Evolutionary conservation across 192 early-diverging fungal genomes (phyloP).

Genomic region (Chytriomyces confervae): DNA sequence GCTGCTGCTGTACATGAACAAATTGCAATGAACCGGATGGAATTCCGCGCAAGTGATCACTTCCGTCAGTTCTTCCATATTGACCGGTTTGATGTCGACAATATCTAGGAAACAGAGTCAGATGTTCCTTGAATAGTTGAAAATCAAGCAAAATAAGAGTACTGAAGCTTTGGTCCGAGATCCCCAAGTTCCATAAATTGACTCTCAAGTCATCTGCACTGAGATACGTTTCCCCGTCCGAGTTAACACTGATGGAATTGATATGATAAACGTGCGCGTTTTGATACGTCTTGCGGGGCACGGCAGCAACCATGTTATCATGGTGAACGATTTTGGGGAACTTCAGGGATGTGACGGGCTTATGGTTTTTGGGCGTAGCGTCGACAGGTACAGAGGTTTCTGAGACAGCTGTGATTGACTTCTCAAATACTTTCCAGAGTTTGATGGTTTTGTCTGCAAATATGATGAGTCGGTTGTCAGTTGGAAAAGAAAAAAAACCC

Average conservation of each 20-base stretch:
- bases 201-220: constrained; percentile 98
- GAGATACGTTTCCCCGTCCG: constrained; percentile 96
- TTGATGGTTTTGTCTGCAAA: constrained; percentile 98
- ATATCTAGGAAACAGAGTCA: constrained; percentile 68
- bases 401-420: constrained; percentile 91
- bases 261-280: constrained; percentile 99
- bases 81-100: constrained; percentile 99
- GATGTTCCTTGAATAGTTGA: not conserved
- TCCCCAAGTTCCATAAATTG: constrained; percentile 98
- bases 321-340: constrained; percentile 90
- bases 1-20: constrained; percentile 98
- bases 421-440: constrained; percentile 99
- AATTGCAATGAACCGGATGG: constrained; percentile 93
- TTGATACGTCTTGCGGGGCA: constrained; percentile 93
- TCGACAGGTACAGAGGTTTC: constrained; percentile 88
- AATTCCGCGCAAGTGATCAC: constrained; percentile 99
- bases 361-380: constrained; percentile 10
- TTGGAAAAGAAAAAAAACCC: not conserved
- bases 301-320: constrained; percentile 95
- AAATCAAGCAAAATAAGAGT: not conserved
- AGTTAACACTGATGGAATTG: constrained; percentile 99
- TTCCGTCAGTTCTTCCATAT: constrained; percentile 99
- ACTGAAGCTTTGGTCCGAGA: constrained; percentile 98
- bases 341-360: constrained; percentile 58
- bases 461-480: not conserved